Base-by-base conservation (phyloP, 805 yeast genomes). In the Candida piceae region DNA sequence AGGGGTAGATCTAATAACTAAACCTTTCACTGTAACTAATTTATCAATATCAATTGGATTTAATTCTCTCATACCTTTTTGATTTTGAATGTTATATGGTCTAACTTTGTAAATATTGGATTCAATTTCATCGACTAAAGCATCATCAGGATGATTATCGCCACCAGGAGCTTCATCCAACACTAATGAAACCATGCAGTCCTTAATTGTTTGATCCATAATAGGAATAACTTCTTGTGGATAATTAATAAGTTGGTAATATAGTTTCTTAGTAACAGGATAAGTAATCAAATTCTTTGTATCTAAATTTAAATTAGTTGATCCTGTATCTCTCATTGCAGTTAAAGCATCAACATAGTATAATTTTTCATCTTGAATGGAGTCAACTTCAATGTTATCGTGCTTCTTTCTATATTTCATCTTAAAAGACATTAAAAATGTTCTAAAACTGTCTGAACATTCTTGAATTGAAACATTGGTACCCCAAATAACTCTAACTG, bases 201-300 rank as follows among this genome's bases (percentile, higher is more conserved):
- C 96, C 57, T 87, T 88, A 39, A 89, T 74, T 4, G 96, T 80
- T 55, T 89, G 96, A 70, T 93, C 98, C 97, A 93, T 89, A 50
- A 93, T 86, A 9, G 98, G 97, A 38, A 93, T 80, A 26, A 93
- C 86, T 68, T 93, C 98, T 58, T 89, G 97, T 1, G 98, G 98
- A 57, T 89, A 93, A 55, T 87, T 84, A 46, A 87, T 74, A 46
- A 93, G 67, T 61, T 90, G 96, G 53, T 84, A 74, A 62, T 84
- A 93, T 35, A 93, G 66, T 53, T 84, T 86, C 43, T 75, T 76
- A 5, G 97, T 80, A 21, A 80, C 71, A 4, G 83, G 80, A 53
- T 76, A 87, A 6, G 93, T 79, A 38, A 82, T 66, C 43, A 93
- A 65, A 60, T 93, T 87, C 46, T 74, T 72, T 2, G 90, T 80